These are phyloP conservation scores for Penicillium griseofulvum DNA, from an alignment of 2,329 filamentous ascomycete species.

Conservation along the genomic window DNA sequence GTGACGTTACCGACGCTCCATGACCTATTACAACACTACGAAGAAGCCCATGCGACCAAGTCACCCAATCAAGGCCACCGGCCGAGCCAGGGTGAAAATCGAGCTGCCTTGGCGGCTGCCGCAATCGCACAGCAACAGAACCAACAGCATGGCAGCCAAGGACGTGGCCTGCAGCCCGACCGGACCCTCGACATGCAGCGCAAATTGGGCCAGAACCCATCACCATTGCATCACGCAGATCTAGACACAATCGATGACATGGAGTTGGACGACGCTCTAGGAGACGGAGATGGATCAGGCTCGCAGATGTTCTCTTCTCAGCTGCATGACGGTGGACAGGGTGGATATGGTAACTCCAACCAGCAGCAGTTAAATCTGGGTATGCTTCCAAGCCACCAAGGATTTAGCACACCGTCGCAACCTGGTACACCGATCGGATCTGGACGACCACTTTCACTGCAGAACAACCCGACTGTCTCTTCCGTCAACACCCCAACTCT, in stretches of 20 bases:
- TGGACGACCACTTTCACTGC: slow-evolving; percentile 67
- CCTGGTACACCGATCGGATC: slow-evolving; percentile 79
- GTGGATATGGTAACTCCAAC: slow-evolving; percentile 57
- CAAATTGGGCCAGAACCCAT: slow-evolving; percentile 36
- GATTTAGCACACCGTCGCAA: slow-evolving; percentile 72
- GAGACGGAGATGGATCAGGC: slow-evolving; percentile 42
- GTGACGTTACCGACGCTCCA: slow-evolving; percentile 86
- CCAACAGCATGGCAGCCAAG: slow-evolving; percentile 43
- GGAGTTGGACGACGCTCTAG: slow-evolving; percentile 88
- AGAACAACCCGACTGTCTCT: slow-evolving; percentile 93
- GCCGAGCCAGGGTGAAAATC: slow-evolving; percentile 51
- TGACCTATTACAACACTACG: slow-evolving; percentile 93
- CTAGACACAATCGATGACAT: slow-evolving; percentile 89
- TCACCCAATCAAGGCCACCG: slow-evolving; percentile 51
- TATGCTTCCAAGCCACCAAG: slow-evolving; percentile 71
- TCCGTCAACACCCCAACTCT: slow-evolving; percentile 95
- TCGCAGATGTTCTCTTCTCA: slow-evolving; percentile 53
- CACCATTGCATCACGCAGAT: slow-evolving; percentile 48
- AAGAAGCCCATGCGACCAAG: slow-evolving; percentile 83
- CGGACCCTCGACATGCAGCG: slow-evolving; percentile 37
- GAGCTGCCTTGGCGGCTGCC: slow-evolving; percentile 49
- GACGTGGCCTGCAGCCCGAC: slow-evolving; percentile 36
- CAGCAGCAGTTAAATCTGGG: slow-evolving; percentile 76
- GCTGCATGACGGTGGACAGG: slow-evolving; percentile 67
- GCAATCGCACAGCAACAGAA: slow-evolving; percentile 51